phyloP scores from a whole-genome alignment of 1,284 basidiomycete genomes.

The Ceratobasidium sp. region DNA sequence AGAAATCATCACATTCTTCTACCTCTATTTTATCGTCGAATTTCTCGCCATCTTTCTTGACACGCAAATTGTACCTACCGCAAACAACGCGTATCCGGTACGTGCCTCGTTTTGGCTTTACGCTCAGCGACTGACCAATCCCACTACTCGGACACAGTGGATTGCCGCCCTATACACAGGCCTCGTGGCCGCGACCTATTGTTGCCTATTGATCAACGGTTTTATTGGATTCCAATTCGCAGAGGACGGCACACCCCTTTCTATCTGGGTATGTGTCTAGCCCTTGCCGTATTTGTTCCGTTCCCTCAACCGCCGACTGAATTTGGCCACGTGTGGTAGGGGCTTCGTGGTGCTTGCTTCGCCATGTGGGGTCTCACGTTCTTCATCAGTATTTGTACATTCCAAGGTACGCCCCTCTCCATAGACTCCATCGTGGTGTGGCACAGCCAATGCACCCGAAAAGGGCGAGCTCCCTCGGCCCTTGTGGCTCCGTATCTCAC shows the following conservation, averaged over 20 bases:
- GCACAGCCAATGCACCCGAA: constrained; percentile 39
- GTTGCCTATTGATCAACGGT: constrained; percentile 94
- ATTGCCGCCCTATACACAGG: constrained; percentile 95
- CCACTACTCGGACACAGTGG: constrained; percentile 70
- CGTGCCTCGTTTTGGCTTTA: constrained; percentile 53
- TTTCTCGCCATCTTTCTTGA: constrained; percentile 96
- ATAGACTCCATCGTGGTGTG: neutral
- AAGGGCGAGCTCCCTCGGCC: constrained; percentile 11
- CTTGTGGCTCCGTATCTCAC: constrained; percentile 2
- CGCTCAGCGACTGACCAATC: constrained; percentile 7
- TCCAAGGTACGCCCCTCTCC: constrained; percentile 66
- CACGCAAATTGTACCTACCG: constrained; percentile 93
- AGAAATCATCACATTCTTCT: constrained; percentile 98
- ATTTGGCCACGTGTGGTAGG: constrained; percentile 58
- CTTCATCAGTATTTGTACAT: constrained; percentile 93
- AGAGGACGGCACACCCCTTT: constrained; percentile 96
- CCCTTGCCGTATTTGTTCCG: constrained; percentile 36
- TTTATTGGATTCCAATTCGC: constrained; percentile 99
- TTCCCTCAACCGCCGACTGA: neutral
- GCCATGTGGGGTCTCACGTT: constrained; percentile 85
- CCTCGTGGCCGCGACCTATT: constrained; percentile 88
- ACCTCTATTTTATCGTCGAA: constrained; percentile 92
- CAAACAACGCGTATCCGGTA: constrained; percentile 86
- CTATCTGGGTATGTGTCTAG: constrained; percentile 82
- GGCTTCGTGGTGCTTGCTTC: constrained; percentile 86